Percentiles rank a stretch among this genome's conserved stretches.
Conservation (phyloP, 73 alveolate species). For the Paramecium sonneborni region DNA sequence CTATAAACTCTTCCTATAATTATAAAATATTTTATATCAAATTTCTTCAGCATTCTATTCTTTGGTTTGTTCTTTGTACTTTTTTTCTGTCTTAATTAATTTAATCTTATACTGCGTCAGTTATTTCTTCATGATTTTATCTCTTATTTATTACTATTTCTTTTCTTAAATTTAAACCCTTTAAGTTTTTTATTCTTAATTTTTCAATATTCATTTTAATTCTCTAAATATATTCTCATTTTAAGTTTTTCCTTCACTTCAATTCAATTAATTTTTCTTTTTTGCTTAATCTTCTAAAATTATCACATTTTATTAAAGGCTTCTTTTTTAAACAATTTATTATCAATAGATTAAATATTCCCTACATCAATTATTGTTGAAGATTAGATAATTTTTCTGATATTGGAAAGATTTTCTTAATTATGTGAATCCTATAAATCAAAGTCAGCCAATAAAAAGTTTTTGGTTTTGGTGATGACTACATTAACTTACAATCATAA, state of each 20-base stretch:
- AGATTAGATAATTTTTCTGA: constrained; percentile 46
- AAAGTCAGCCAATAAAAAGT: no score
- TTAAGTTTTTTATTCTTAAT: constrained; percentile 76
- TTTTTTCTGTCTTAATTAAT: constrained; percentile 80
- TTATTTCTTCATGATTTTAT: constrained; percentile 76
- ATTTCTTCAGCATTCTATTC: constrained; percentile 64
- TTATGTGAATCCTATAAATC: no score
- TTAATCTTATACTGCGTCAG: constrained; percentile 70
- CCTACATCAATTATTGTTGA: constrained; percentile 47
- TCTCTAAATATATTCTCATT: constrained; percentile 35
- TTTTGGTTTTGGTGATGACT: neutral
- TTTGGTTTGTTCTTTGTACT: constrained; percentile 72
- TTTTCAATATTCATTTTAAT: neutral
- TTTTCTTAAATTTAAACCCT: constrained; percentile 66
- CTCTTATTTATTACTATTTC: constrained; percentile 76
- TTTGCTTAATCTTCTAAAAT: neutral
- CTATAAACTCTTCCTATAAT: constrained; percentile 57
- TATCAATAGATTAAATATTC: neutral
- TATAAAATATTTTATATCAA: constrained; percentile 34
- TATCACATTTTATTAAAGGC: neutral
- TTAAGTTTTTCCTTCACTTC: neutral
- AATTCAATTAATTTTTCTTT: constrained; percentile 5
- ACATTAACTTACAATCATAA: constrained; percentile 4
- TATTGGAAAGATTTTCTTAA: no score
- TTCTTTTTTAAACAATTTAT: constrained; percentile 31